Evolutionary conservation across 805 yeast genomes (phyloP).

Genomic region (Starmerella vitae): DNA sequence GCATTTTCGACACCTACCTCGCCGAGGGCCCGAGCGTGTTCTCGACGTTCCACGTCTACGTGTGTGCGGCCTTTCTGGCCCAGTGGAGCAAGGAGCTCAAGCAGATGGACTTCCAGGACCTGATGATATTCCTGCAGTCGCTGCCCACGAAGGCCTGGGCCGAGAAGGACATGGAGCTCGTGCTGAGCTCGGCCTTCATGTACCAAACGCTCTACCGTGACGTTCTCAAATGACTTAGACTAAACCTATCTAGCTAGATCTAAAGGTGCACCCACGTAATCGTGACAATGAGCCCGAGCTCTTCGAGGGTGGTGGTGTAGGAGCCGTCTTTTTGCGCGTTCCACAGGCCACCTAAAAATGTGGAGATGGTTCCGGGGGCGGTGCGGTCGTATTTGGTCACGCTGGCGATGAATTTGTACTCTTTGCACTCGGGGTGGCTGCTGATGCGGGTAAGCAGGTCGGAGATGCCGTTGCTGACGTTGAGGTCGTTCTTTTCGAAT

Average conservation of each 20-base stretch:
- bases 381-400: conserved; percentile 11
- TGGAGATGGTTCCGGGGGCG: conserved; percentile 14
- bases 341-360: conserved; percentile 22
- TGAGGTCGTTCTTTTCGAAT: conserved; percentile 2
- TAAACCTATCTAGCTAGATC: neutral
- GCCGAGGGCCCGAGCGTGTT: conserved; percentile 51
- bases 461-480: conserved; percentile 9
- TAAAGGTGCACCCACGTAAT: conserved; percentile 17
- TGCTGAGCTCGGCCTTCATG: conserved; percentile 88
- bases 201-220: conserved; percentile 94
- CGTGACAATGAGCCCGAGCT: conserved; percentile 10
- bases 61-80: conserved; percentile 90
- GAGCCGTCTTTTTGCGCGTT: conserved; percentile 21
- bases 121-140: conserved; percentile 78
- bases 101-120: conserved; percentile 86
- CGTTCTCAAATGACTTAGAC: conserved; percentile 39
- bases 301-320: conserved; percentile 11
- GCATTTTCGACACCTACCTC: conserved; percentile 96
- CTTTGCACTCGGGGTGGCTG: conserved; percentile 12
- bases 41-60: conserved; percentile 87
- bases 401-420: conserved; percentile 18
- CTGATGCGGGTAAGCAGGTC: conserved; percentile 7
- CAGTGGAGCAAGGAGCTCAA: conserved; percentile 71
- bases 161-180: conserved; percentile 78
- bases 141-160: conserved; percentile 80